These are phyloP conservation scores for Rhodosorus marinus DNA, from an alignment of 23 red algal species.

Conservation along the genomic window DNA sequence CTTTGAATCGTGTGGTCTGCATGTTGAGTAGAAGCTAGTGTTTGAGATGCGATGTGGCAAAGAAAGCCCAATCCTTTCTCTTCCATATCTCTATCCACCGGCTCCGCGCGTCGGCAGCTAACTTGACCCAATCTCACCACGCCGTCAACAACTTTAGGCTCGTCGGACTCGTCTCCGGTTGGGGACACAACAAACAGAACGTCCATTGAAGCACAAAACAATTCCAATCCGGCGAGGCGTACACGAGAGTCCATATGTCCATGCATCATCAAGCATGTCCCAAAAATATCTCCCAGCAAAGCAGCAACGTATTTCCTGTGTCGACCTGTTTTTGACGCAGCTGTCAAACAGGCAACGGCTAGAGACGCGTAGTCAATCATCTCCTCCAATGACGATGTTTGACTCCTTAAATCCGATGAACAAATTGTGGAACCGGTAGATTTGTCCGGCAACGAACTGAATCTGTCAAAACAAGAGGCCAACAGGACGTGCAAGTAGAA, in stretches of 20 bases:
- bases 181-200: conserved; percentile 15
- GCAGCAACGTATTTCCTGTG: conserved; percentile 35
- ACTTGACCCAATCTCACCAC: too few relatives aligned
- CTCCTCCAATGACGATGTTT: conserved; percentile 50
- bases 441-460: conserved; percentile 14
- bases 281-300: conserved; percentile 43
- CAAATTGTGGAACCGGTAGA: conserved; percentile 2
- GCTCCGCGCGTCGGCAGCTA: too few relatives aligned
- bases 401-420: conserved; percentile 33
- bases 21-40: too few relatives aligned
- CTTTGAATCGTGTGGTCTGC: too few relatives aligned
- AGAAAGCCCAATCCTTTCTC: too few relatives aligned
- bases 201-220: conserved; percentile 54
- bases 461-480: conserved; percentile 51
- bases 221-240: conserved; percentile 43
- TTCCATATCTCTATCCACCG: too few relatives aligned
- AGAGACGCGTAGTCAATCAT: conserved; percentile 12
- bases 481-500: conserved; percentile 54
- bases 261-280: conserved; percentile 46
- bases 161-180: too few relatives aligned
- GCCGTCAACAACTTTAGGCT: too few relatives aligned
- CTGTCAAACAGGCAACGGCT: conserved; percentile 11
- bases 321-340: conserved; percentile 4
- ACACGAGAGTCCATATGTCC: conserved; percentile 57
- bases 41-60: too few relatives aligned